phyloP scores from a whole-genome alignment of 495 filamentous ascomycete species.

The Podospora tetraspora region DNA sequence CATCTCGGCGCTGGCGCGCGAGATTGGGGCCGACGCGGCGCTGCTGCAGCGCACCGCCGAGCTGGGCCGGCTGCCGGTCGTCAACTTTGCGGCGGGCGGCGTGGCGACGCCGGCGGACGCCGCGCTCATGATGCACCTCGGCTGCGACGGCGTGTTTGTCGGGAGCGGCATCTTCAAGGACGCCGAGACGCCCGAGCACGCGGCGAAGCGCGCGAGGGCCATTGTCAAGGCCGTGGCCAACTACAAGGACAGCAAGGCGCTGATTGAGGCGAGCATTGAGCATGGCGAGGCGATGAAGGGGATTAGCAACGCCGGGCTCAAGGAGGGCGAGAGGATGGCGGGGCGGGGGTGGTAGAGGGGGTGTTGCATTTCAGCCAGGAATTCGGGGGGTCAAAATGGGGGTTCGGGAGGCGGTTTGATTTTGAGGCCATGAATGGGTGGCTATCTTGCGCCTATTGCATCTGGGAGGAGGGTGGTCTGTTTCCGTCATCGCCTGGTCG shows the following conservation, averaged over 20 bases:
- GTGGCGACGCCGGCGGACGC: slow-evolving; percentile 95
- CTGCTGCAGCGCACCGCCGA: slow-evolving; percentile 80
- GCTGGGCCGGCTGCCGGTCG: slow-evolving; percentile 84
- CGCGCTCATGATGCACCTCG: slow-evolving; percentile 98
- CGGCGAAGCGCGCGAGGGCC: slow-evolving; percentile 77
- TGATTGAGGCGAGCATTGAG: slow-evolving; percentile 81
- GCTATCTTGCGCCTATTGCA: neutral
- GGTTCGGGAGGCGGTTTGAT: neutral
- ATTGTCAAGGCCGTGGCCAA: slow-evolving; percentile 94
- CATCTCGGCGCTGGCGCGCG: slow-evolving; percentile 70
- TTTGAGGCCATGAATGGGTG: neutral
- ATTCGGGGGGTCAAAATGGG: neutral
- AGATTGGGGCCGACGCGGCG: slow-evolving; percentile 68
- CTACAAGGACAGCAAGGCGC: slow-evolving; percentile 75
- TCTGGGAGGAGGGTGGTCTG: neutral
- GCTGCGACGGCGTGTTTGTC: slow-evolving; percentile 97
- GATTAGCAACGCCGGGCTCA: slow-evolving; percentile 71
- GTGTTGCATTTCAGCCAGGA: neutral
- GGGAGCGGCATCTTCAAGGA: slow-evolving; percentile 94
- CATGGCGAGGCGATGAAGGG: slow-evolving; percentile 96
- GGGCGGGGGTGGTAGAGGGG: slow-evolving; percentile 72
- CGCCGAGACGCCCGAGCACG: slow-evolving; percentile 59
- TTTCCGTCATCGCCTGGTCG: neutral
- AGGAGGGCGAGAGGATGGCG: slow-evolving; percentile 73
- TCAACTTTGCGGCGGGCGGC: slow-evolving; percentile 98